Percentiles rank a stretch among this genome's conserved stretches.
phyloP scores from a whole-genome alignment of 208 protist genomes.

The Histomonas meleagridis region DNA sequence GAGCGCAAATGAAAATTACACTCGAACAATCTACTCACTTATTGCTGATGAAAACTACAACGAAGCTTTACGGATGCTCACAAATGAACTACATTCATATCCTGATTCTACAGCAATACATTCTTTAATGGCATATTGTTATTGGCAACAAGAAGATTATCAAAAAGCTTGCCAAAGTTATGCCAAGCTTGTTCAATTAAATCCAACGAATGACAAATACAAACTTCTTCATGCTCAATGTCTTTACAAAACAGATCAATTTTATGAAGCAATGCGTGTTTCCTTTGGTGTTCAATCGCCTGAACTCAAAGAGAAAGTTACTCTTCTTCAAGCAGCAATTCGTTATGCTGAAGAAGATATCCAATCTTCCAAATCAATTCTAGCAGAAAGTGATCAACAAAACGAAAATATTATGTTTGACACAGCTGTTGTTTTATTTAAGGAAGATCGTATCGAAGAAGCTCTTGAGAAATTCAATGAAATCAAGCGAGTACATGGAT shows the following conservation, averaged over 20 bases:
- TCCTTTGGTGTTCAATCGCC: neutral
- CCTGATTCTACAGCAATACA: neutral
- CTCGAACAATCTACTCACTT: neutral
- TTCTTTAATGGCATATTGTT: neutral
- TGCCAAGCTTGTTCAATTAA: constrained; percentile 51
- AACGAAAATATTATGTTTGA: neutral
- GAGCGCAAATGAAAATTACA: neutral
- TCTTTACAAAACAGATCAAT: constrained; percentile 76
- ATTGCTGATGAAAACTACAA: neutral
- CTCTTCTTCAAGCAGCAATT: neutral
- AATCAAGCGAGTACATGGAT: neutral
- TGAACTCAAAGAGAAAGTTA: neutral
- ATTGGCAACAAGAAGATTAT: neutral
- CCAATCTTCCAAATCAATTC: neutral
- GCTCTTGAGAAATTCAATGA: neutral
- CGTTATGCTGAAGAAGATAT: neutral
- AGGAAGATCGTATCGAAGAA: neutral
- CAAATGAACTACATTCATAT: neutral
- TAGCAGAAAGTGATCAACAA: neutral
- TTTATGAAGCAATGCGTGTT: constrained; percentile 47
- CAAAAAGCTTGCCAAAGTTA: neutral
- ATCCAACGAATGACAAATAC: constrained; percentile 77
- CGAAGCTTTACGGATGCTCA: neutral
- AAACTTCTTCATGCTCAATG: constrained; percentile 78
- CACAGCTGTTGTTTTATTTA: neutral